Percentiles rank a stretch among this genome's conserved stretches.
Evolutionary conservation across 73 alveolate genomes (phyloP).

Genomic region (Paramecium pentaurelia): DNA sequence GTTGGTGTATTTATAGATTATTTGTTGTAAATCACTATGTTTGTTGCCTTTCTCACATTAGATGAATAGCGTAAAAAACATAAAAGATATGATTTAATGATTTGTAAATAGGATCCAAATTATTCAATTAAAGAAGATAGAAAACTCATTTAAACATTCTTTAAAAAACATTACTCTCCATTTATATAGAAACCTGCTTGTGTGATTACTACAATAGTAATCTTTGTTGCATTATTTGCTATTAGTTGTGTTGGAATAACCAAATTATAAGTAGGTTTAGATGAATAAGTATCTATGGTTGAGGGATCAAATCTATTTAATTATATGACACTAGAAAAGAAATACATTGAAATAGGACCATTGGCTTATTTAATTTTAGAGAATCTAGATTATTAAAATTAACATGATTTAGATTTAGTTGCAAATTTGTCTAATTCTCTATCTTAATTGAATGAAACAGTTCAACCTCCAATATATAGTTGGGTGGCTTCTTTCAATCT

Average conservation of each 20-base stretch:
- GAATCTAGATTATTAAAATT: constrained; percentile 77
- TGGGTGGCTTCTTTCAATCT: constrained; percentile 89
- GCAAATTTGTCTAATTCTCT: constrained; percentile 78
- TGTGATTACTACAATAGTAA: constrained; percentile 55
- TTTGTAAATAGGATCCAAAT: constrained; percentile 70
- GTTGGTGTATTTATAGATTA: constrained; percentile 89
- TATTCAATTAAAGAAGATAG: constrained; percentile 74
- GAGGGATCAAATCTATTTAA: constrained; percentile 79
- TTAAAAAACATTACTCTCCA: constrained; percentile 75
- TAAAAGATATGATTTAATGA: constrained; percentile 78
- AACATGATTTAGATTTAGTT: constrained; percentile 70
- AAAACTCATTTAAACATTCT: constrained; percentile 64
- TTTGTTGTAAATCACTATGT: constrained; percentile 83
- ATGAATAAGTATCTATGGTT: constrained; percentile 80
- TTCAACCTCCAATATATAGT: constrained; percentile 90
- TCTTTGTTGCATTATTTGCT: constrained; percentile 59
- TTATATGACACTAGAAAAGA: constrained; percentile 78
- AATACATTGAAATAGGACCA: constrained; percentile 91
- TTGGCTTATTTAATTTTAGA: constrained; percentile 90
- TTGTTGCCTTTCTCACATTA: constrained; percentile 81
- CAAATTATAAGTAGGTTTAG: constrained; percentile 77
- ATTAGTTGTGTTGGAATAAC: constrained; percentile 66
- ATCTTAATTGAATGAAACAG: constrained; percentile 78
- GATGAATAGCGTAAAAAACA: constrained; percentile 84
- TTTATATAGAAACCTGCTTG: constrained; percentile 67